These are phyloP conservation scores for Striga asiatica DNA, from an alignment of 257 asterid genomes.

Conservation along the genomic window DNA sequence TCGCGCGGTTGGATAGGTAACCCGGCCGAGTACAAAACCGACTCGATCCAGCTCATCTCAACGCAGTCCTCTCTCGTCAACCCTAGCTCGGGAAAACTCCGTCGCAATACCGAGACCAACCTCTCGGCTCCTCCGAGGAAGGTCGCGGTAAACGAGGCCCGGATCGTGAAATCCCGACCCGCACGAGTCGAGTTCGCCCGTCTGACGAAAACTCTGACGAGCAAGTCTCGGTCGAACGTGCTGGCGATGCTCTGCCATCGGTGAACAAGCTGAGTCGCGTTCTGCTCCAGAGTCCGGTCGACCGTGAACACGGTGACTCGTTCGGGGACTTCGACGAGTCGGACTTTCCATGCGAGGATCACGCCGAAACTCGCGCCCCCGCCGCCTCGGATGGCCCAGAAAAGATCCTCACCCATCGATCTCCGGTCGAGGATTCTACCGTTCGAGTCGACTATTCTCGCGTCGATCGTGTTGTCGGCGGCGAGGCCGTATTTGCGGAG, in stretches of 20 bases:
- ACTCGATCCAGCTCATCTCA: neutral
- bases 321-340: slow-evolving; percentile 12
- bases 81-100: neutral
- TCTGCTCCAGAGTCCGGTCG: slow-evolving; percentile 13
- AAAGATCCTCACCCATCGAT: slow-evolving; percentile 29
- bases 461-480: slow-evolving; percentile 23
- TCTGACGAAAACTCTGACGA: slow-evolving; percentile 10
- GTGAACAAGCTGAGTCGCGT: slow-evolving; percentile 14
- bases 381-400: slow-evolving; percentile 30
- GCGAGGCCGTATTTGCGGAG: slow-evolving; percentile 18
- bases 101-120: neutral
- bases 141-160: neutral
- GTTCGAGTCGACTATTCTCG: slow-evolving; percentile 14
- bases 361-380: slow-evolving; percentile 24
- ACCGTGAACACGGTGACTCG: slow-evolving; percentile 23
- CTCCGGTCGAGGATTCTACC: slow-evolving; percentile 16
- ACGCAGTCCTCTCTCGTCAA: neutral
- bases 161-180: neutral
- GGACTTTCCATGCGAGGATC: slow-evolving; percentile 17
- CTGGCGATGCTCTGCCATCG: slow-evolving; percentile 20
- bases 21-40: neutral
- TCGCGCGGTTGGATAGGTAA: neutral
- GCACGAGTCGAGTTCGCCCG: neutral
- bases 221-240: slow-evolving; percentile 18
- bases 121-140: neutral